Evolutionary conservation across 495 filamentous ascomycete species (phyloP).

Genomic region (Corynascus novoguineensis): DNA sequence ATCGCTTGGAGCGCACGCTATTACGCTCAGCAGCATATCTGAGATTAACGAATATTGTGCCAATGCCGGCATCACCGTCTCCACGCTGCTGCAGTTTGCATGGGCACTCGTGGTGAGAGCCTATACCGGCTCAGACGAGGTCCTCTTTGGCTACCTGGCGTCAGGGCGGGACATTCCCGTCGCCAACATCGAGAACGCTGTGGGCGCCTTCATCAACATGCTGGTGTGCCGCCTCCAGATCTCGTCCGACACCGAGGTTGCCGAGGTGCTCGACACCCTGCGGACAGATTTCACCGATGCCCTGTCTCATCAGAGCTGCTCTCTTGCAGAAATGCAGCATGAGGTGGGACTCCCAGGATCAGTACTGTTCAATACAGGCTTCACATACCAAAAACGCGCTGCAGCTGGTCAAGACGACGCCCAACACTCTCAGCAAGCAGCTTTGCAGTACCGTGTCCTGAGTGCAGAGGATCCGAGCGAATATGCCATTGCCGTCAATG

Average conservation of each 20-base stretch:
- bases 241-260: conserved; percentile 23
- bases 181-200: conserved; percentile 17
- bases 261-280: conserved; percentile 17
- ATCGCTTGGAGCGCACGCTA: conserved; percentile 15
- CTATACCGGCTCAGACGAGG: conserved; percentile 48
- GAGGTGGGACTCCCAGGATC: conserved; percentile 18
- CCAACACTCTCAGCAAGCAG: conserved; percentile 2
- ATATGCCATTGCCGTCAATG: conserved; percentile 50
- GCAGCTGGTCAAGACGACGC: not conserved
- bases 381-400: conserved; percentile 27
- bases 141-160: conserved; percentile 50
- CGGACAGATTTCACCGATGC: conserved; percentile 33
- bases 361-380: conserved; percentile 33
- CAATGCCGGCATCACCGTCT: conserved; percentile 16
- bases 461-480: conserved; percentile 51
- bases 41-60: conserved; percentile 21
- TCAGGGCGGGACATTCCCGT: conserved; percentile 24
- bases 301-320: conserved; percentile 36
- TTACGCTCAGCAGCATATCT: conserved; percentile 9
- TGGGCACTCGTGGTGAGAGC: conserved; percentile 53
- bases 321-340: conserved; percentile 42
- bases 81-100: conserved; percentile 36
- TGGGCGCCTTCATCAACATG: conserved; percentile 30
- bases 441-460: conserved; percentile 17
- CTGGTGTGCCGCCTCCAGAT: conserved; percentile 19